A percentile compares a stretch with the other conserved stretches of the same genome.
These are phyloP conservation scores for Saitoella complicata DNA, from an alignment of 805 yeast genomes.

Conservation along the genomic window DNA sequence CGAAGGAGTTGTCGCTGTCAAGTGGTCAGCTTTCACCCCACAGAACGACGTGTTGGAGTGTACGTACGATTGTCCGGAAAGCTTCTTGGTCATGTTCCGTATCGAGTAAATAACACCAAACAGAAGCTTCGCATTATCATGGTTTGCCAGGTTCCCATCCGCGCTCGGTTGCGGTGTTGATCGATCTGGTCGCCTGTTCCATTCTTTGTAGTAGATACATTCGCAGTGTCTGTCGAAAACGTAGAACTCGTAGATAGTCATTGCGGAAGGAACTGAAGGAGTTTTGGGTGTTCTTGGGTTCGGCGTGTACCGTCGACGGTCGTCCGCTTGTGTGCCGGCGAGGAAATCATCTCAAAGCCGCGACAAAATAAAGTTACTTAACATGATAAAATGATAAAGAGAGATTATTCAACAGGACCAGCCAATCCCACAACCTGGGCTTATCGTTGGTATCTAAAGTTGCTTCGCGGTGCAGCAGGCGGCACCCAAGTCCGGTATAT, in stretches of 20 bases:
- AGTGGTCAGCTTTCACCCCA: constrained; percentile 22
- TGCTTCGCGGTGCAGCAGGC: too few species aligned
- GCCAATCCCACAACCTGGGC: too few species aligned
- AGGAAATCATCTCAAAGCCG: too few species aligned
- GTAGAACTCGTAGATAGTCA: constrained; percentile 75
- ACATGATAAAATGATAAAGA: too few species aligned
- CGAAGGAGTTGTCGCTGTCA: constrained; percentile 23
- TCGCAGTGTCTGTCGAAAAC: constrained; percentile 84
- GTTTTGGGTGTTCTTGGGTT: too few species aligned
- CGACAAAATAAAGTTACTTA: too few species aligned
- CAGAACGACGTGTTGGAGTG: neutral
- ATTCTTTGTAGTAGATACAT: constrained; percentile 70
- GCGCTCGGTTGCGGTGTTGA: constrained; percentile 14
- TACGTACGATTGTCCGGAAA: constrained; percentile 22
- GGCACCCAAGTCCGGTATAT: too few species aligned
- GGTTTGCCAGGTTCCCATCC: constrained; percentile 20
- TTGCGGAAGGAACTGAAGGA: constrained; percentile 23
- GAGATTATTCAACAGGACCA: too few species aligned
- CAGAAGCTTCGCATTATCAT: constrained; percentile 61
- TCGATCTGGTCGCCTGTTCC: constrained; percentile 7
- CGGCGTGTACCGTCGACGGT: too few species aligned
- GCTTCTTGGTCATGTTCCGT: constrained; percentile 52
- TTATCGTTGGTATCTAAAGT: too few species aligned
- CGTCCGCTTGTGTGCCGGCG: too few species aligned
- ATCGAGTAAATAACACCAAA: constrained; percentile 76